These are phyloP conservation scores for Carex pumila DNA, from an alignment of 176 grass and related monocot species.

Conservation along the genomic window DNA sequence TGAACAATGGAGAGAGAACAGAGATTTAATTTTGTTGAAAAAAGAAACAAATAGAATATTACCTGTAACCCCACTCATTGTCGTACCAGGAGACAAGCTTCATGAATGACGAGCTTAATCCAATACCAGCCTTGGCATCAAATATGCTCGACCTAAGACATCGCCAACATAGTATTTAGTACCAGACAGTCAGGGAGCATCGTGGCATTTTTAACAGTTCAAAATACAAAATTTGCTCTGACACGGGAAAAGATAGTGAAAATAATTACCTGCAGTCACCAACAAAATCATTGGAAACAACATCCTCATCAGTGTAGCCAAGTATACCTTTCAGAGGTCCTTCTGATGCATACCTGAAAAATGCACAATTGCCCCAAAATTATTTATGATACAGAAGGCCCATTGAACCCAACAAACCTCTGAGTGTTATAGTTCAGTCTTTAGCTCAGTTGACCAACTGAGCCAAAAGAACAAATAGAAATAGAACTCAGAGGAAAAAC, in stretches of 20 bases:
- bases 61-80: conserved; percentile 95
- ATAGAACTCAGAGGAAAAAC: background rate
- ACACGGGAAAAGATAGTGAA: background rate
- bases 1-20: background rate
- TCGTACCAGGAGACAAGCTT: conserved; percentile 91
- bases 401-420: background rate
- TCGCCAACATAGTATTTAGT: conserved; percentile 10
- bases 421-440: background rate
- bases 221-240: background rate
- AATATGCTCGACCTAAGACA: conserved; percentile 71
- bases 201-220: background rate
- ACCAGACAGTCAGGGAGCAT: background rate
- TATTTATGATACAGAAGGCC: background rate
- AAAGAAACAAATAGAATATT: background rate
- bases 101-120: conserved; percentile 70
- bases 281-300: conserved; percentile 85
- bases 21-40: background rate
- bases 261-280: conserved; percentile 53
- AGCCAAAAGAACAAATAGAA: background rate
- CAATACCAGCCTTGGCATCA: conserved; percentile 82
- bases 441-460: background rate
- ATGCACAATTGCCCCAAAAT: background rate
- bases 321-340: conserved; percentile 67
- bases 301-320: conserved; percentile 89
- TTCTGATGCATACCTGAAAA: conserved; percentile 63